These are phyloP conservation scores for Cercospora canescens DNA, from an alignment of 2,329 filamentous ascomycete species.

Conservation along the genomic window DNA sequence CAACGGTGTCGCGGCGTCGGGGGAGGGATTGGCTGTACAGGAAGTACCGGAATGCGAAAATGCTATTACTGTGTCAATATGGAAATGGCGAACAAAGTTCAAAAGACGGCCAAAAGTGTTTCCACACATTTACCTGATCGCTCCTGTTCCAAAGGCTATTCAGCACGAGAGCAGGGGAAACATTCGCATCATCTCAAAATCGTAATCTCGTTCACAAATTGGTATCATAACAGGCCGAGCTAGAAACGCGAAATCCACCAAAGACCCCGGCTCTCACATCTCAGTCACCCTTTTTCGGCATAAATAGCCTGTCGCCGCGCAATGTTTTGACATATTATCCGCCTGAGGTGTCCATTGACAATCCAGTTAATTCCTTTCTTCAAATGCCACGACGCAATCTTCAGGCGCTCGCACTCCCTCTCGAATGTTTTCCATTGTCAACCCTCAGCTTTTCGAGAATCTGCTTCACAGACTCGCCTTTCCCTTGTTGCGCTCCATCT, in stretches of 20 bases:
- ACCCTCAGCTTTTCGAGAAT: constrained; percentile 44
- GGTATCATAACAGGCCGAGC: constrained; percentile 5
- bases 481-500: constrained; percentile 30
- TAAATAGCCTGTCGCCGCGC: background rate
- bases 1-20: background rate
- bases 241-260: background rate
- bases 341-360: background rate
- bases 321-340: background rate
- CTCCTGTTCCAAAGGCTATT: background rate
- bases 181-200: background rate
- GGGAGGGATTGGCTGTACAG: background rate
- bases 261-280: background rate
- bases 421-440: constrained; percentile 26
- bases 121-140: background rate
- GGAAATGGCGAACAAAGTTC: background rate
- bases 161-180: background rate
- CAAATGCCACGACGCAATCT: background rate
- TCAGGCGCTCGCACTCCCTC: constrained; percentile 14
- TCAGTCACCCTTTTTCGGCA: background rate
- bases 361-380: too few species aligned
- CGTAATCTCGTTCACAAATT: constrained; percentile 7
- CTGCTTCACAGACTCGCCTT: constrained; percentile 37
- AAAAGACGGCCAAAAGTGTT: background rate
- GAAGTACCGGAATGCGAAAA: background rate
- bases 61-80: background rate